phyloP scores from a whole-genome alignment of 305 asterid genomes.

The Solanum hybrid region DNA sequence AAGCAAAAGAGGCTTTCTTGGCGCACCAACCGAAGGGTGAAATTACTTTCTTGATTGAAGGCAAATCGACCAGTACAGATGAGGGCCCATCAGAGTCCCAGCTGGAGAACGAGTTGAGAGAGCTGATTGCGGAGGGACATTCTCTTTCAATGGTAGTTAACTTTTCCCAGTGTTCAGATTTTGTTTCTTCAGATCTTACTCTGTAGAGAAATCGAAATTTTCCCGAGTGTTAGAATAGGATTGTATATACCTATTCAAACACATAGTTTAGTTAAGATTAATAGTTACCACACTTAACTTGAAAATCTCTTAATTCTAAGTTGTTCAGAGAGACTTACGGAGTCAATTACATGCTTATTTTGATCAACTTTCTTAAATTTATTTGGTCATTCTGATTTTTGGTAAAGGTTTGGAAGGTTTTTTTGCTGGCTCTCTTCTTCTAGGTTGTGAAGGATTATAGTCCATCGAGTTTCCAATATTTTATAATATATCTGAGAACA shows the following conservation, averaged over 20 bases:
- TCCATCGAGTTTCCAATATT: neutral
- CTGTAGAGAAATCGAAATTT: neutral
- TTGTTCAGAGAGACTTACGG: neutral
- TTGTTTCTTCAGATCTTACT: neutral
- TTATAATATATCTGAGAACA: neutral
- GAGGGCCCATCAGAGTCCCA: slow-evolving; percentile 58
- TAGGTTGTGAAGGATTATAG: neutral
- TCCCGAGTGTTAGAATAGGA: neutral
- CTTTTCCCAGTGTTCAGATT: neutral
- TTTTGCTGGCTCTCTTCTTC: neutral
- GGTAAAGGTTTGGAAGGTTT: neutral
- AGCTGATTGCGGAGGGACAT: slow-evolving; percentile 61
- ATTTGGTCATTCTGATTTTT: neutral
- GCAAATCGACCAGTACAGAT: slow-evolving; percentile 29
- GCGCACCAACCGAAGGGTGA: slow-evolving; percentile 76
- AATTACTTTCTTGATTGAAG: slow-evolving; percentile 76
- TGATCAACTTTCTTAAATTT: neutral
- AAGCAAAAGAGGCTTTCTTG: slow-evolving; percentile 62
- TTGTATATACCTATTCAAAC: neutral
- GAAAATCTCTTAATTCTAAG: neutral
- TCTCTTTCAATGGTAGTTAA: slow-evolving; percentile 62
- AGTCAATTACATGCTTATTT: neutral
- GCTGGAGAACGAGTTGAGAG: slow-evolving; percentile 61
- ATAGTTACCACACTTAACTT: neutral
- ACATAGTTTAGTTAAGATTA: neutral